Evolutionary conservation across 768 basidiomycete species (phyloP), one percentile per base, ranked within the genome.

Genomic region (Sistotremastrum suecicum): DNA sequence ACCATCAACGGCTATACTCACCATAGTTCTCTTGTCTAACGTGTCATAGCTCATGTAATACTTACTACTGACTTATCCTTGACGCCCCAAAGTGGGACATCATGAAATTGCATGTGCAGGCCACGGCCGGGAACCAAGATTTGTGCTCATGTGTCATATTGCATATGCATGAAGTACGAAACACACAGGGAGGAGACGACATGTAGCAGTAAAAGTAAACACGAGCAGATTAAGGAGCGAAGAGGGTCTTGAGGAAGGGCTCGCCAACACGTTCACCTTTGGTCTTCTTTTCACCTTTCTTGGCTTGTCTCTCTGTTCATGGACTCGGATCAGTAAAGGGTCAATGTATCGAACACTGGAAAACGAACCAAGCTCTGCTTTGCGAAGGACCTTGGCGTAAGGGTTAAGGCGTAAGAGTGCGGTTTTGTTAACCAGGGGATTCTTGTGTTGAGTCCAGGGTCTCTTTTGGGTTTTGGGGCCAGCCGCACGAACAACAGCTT

Each of bases 391-490:
- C 78, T 94, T 94, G 58, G 92, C 94, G 67, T 98, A 97, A 44
- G 94, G 94, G 75, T 98, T 98, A 68, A 98, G 76, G 58, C 91
- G 83, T 88, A 91, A 92, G 62, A 92, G 79, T 56, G 92, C 70
- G 43, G 76, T 83, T 73, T 85, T 91, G 81, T 95, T 95, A 68
- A 77, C 65, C 58, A 95, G 76, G 44, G 92, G 90, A 74, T 95
- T 97, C 83, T 98, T 97, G 85, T 91, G 91, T 72, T 97, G 92
- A 52, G 90, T 87, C 87, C 86, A 91, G 50, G 91, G 90, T 60
- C 92, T 83, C 69, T 92, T 95, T 67, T 83, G 81, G 50, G 68
- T 60, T 66, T 87, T 84, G 51, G 78, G 70, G 55, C 84, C 83
- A 48, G 87, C 90, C 45, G 85, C 85, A 58, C 94, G 89, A 57